Evolutionary conservation across 2,329 filamentous ascomycete species (phyloP).

Genomic region (Nemania serpens): DNA sequence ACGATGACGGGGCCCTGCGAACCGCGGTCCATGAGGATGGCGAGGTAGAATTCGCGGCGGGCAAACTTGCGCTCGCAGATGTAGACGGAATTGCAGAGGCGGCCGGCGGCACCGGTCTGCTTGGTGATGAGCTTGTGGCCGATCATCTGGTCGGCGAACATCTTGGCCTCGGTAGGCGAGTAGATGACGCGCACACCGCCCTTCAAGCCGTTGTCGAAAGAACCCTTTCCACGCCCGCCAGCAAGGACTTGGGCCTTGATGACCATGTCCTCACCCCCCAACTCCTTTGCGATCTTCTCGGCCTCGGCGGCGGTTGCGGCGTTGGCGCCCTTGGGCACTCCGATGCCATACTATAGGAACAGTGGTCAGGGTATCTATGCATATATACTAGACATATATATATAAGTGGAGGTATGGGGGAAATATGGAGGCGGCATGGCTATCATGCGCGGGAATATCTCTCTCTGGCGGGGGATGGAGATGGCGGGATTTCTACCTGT

Average conservation of each 20-base stretch:
- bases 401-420: no score
- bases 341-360: conserved; percentile 79
- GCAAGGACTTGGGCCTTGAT: conserved; percentile 99
- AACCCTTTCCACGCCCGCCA: conserved; percentile 95
- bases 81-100: conserved; percentile 96
- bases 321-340: conserved; percentile 87
- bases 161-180: conserved; percentile 93
- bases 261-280: conserved; percentile 95
- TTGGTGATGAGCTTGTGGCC: conserved; percentile 99
- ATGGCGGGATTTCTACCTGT: conserved; percentile 54
- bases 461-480: conserved; percentile 19
- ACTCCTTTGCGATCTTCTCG: conserved; percentile 85
- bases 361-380: conserved; percentile 33
- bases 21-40: conserved; percentile 95
- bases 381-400: no score
- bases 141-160: conserved; percentile 99
- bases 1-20: conserved; percentile 94
- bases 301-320: conserved; percentile 85
- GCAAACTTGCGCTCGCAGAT: conserved; percentile 99
- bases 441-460: conserved; percentile 15
- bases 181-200: conserved; percentile 98
- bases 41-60: conserved; percentile 97
- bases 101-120: conserved; percentile 92
- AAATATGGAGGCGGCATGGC: no score
- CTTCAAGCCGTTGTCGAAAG: conserved; percentile 98